Conservation (phyloP, 768 basidiomycete species). For the Lentinula sp. region DNA sequence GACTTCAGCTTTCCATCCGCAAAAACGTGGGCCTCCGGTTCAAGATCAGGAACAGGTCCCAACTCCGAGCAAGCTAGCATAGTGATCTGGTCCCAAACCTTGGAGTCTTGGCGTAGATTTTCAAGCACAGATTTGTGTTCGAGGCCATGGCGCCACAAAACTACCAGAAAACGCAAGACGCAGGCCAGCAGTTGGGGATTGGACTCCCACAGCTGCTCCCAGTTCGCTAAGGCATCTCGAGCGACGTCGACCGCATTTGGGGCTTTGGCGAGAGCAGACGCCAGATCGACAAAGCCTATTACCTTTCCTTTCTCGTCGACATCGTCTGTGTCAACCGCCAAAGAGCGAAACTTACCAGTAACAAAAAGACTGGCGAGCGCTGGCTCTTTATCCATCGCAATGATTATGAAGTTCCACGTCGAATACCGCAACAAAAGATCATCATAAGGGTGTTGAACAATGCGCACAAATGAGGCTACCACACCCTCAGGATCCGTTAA, state of each 20-base stretch:
- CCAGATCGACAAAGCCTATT: slow-evolving; percentile 25
- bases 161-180: slow-evolving; percentile 68
- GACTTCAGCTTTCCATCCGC: slow-evolving; percentile 48
- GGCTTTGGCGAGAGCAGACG: slow-evolving; percentile 24
- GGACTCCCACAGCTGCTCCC: slow-evolving; percentile 71
- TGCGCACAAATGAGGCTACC: slow-evolving; percentile 59
- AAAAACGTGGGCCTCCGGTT: slow-evolving; percentile 39
- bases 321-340: slow-evolving; percentile 16
- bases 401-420: slow-evolving; percentile 79
- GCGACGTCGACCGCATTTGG: slow-evolving; percentile 66
- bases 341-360: slow-evolving; percentile 60
- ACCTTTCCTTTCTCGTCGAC: slow-evolving; percentile 34
- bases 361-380: slow-evolving; percentile 79
- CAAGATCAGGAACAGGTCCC: slow-evolving; percentile 68
- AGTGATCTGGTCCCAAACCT: slow-evolving; percentile 68
- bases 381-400: slow-evolving; percentile 82
- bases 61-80: slow-evolving; percentile 62
- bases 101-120: slow-evolving; percentile 44
- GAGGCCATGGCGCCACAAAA: slow-evolving; percentile 74
- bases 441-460: slow-evolving; percentile 75
- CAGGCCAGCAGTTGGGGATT: slow-evolving; percentile 74
- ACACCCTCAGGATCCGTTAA: slow-evolving; percentile 72
- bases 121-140: slow-evolving; percentile 64
- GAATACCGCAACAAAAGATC: slow-evolving; percentile 65
- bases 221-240: slow-evolving; percentile 54